Base-by-base conservation (phyloP, 179 eudicot genomes). In the Beta corolliflora region DNA sequence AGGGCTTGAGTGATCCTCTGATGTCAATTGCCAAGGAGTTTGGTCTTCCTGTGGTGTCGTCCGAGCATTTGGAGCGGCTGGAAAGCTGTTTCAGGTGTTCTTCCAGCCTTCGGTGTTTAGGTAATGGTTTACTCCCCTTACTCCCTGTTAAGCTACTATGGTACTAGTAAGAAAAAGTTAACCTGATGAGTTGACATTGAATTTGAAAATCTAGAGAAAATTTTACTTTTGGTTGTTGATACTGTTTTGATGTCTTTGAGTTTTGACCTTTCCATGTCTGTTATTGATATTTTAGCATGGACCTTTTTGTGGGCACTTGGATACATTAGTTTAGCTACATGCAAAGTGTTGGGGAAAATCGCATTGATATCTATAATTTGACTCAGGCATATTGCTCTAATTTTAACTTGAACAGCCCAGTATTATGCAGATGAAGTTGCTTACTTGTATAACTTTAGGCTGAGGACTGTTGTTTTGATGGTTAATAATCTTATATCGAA, bases 61-160 rank as follows among this genome's bases (percentile, higher is more conserved):
- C 71, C 3, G 76, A 71, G 45, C 70, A 69, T 11, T 60, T 77
- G 77, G 84, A 77, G 77, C 80, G 80, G 45, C 36, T 82, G 61
- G 80, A 82, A 60, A 82, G 84, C 76, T 31, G 56, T 61, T 77
- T 18, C 19, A 77, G 77, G 5, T 77, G 80, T 61, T 82, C 84
- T 31, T 70, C 80, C 75, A 76, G 77, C 71, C 55, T 56, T 61
- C 29, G 78, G 53, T 82, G 69, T 53, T 53, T 53, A 63, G 84
- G 84, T 82, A 71, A 25, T 25, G 71, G 41, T n/a, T 74, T 16
- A 7, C 7, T 56, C n/a, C 16, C 12, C 45, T 11, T 53, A 21
- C 48, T 16, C 31, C 12, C 71, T n/a, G 3, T 46, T 41, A n/a
- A 46, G 59, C 56, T 71, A 71, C 3, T 71, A 13, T 52, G 41